Evolutionary conservation across 129 eudicot genomes (phyloP).

Genomic region (Cynara cardunculus): DNA sequence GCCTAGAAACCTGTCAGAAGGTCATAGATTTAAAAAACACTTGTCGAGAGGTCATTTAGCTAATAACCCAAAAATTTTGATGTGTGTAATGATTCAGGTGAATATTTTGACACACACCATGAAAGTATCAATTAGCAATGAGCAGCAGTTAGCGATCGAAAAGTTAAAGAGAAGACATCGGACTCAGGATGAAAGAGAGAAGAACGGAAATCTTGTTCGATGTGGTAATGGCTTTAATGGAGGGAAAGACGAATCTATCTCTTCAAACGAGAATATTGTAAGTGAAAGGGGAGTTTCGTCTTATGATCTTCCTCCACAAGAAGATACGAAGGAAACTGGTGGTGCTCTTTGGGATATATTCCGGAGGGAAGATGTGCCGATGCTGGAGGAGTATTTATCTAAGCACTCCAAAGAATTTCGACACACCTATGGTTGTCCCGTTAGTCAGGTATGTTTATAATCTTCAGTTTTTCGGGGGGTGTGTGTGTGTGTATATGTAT

Average conservation of each 20-base stretch:
- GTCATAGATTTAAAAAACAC: background rate
- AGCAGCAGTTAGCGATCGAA: slow-evolving; percentile 47
- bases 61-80: background rate
- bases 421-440: slow-evolving; percentile 63
- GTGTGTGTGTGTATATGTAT: background rate
- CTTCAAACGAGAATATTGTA: background rate
- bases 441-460: slow-evolving; percentile 50
- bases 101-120: slow-evolving; percentile 70
- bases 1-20: background rate
- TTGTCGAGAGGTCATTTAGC: background rate
- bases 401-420: slow-evolving; percentile 60
- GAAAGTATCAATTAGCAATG: slow-evolving; percentile 32
- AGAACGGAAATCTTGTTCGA: slow-evolving; percentile 1
- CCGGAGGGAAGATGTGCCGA: slow-evolving; percentile 70
- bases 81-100: slow-evolving; percentile 43
- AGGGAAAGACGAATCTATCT: background rate
- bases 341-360: slow-evolving; percentile 91
- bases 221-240: background rate
- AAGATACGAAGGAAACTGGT: slow-evolving; percentile 21
- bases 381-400: slow-evolving; percentile 44
- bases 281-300: background rate
- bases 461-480: background rate
- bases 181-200: slow-evolving; percentile 61
- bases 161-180: slow-evolving; percentile 54
- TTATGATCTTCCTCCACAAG: background rate